These are phyloP conservation scores for Neurospora sp. DNA, from an alignment of 495 filamentous ascomycete species.

Conservation along the genomic window DNA sequence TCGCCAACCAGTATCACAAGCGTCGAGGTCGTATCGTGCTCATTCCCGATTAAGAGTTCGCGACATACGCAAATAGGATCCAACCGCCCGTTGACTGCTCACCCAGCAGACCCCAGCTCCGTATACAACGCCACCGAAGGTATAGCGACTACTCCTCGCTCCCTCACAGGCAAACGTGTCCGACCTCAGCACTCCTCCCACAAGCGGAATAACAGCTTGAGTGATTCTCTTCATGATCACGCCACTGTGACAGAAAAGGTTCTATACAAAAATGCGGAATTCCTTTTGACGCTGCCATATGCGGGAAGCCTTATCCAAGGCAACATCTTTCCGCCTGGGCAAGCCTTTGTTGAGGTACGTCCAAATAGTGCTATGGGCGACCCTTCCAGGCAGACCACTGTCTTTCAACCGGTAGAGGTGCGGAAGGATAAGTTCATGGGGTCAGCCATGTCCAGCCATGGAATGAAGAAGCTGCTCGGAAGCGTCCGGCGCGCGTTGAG, in stretches of 20 bases:
- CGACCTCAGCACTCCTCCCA: constrained; percentile 34
- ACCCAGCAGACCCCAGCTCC: constrained; percentile 49
- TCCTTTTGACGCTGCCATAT: constrained; percentile 55
- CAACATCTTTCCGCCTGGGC: constrained; percentile 62
- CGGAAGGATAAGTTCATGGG: constrained; percentile 33
- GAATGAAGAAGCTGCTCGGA: constrained; percentile 78
- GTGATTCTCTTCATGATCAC: constrained; percentile 78
- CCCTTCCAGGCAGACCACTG: constrained; percentile 32
- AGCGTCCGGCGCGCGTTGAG: constrained; percentile 83
- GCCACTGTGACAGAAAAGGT: constrained; percentile 37
- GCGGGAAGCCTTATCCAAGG: constrained; percentile 81
- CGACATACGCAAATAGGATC: constrained; percentile 35
- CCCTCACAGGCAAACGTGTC: constrained; percentile 42
- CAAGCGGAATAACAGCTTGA: constrained; percentile 50
- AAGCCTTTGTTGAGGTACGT: constrained; percentile 64
- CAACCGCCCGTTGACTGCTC: constrained; percentile 44
- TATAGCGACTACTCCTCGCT: constrained; percentile 41
- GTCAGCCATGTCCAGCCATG: constrained; percentile 46
- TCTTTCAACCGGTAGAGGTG: constrained; percentile 31
- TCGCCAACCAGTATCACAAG: constrained; percentile 45
- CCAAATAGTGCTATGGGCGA: constrained; percentile 40
- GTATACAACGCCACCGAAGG: constrained; percentile 34
- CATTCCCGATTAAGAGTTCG: constrained; percentile 58
- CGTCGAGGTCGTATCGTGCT: constrained; percentile 67
- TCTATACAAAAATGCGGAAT: constrained; percentile 41